Evolutionary conservation across 108 stramenopile genomes (phyloP), one percentile per base, ranked within the genome.

Genomic region (Pseudonitzschia pungens): DNA sequence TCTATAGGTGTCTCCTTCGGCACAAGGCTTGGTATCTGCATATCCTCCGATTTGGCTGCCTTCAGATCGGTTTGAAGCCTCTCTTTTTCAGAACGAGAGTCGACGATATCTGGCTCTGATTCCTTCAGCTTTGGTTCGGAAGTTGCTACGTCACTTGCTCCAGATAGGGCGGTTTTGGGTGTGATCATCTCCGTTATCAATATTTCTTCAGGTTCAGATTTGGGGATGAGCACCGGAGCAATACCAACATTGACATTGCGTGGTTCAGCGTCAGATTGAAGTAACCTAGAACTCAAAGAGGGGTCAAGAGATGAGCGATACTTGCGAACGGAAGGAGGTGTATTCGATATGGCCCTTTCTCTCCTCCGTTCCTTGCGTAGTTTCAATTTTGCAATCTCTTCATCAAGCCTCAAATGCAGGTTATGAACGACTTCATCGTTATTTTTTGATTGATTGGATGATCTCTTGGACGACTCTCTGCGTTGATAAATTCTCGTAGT

Each of bases 301-400:
- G 64, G 1, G 29, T 42, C 42, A 24, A 36, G 18, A 18, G 41
- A 21, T 15, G 64, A 36, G 18, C 64, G 33, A 33, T 41, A 65
- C 21, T 41, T 65, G 41, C 36, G 64, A 20, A 41, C 41, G 22
- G 9, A 9, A 6, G 41, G 15, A 27, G 43, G 3, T 44, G 43
- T 10, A n/a, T 40, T 15, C 48, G 66, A 67, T 9, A 28, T 21
- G 0, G 66, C 31, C 11, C 45, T 44, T 24, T 11, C 10, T 16
- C 66, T 44, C 50, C 43, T 24, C 16, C 28, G 14, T 29, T 67
- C 66, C 45, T 48, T 67, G 16, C 66, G 66, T 44, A 28, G 9
- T 29, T 67, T 67, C 43, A 67, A 22, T 26, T 67, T 44, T 22
- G n/a, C 66, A 21, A 67, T 44, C 50, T 67, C 66, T 11, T 67